phyloP scores from a whole-genome alignment of 768 basidiomycete genomes.

The Termitomyces sp. region DNA sequence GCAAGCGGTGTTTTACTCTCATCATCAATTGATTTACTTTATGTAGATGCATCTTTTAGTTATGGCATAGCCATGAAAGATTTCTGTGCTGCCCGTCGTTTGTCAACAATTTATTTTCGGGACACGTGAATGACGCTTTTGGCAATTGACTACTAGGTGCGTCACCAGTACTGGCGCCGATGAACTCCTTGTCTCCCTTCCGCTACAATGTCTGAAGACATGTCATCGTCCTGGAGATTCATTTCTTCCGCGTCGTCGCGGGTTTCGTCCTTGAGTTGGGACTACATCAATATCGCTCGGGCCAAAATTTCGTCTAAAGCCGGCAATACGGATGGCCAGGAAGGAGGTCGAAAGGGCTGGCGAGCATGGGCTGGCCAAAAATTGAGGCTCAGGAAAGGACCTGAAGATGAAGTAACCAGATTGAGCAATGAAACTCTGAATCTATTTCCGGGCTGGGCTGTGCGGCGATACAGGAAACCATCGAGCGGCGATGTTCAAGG shows the following conservation, averaged over 20 bases:
- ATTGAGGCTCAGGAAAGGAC: constrained; percentile 27
- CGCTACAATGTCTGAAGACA: constrained; percentile 29
- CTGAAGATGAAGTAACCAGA: constrained; percentile 7
- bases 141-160: background rate
- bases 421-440: constrained; percentile 38
- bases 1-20: background rate
- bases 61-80: background rate
- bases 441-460: constrained; percentile 83
- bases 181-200: constrained; percentile 4
- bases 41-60: background rate
- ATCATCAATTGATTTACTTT: background rate
- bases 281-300: constrained; percentile 29
- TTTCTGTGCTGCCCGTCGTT: background rate
- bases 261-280: constrained; percentile 35
- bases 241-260: constrained; percentile 26
- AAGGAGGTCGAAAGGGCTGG: constrained; percentile 38
- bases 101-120: background rate
- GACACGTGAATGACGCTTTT: background rate
- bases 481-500: constrained; percentile 17
- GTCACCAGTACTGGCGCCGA: constrained; percentile 1
- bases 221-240: constrained; percentile 30
- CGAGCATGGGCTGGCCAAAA: constrained; percentile 62
- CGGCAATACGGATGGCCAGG: constrained; percentile 6
- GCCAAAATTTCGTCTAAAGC: background rate
- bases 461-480: constrained; percentile 37